Percentiles rank a stretch among this genome's conserved stretches.
phyloP scores from a whole-genome alignment of 768 basidiomycete genomes.

The Collybiopsis confluens region DNA sequence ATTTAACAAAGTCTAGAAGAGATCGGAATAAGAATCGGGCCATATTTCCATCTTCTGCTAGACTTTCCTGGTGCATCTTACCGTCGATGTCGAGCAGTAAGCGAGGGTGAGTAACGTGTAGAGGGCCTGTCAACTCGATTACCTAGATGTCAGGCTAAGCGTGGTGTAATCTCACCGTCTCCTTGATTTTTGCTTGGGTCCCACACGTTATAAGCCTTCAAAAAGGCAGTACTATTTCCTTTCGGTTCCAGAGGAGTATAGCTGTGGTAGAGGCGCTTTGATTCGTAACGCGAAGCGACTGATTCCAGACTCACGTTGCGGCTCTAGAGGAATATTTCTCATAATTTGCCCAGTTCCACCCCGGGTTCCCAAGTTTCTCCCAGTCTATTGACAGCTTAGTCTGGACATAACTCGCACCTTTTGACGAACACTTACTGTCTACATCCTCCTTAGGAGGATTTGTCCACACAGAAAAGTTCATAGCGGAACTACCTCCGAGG shows the following conservation, averaged over 20 bases:
- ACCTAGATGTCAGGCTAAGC: neutral
- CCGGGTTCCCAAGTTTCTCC: conserved; percentile 49
- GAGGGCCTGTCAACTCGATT: conserved; percentile 11
- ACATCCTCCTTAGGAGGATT: conserved; percentile 25
- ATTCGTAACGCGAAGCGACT: conserved; percentile 22
- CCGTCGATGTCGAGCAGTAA: conserved; percentile 7
- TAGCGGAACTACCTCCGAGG: conserved; percentile 37
- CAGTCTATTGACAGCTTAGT: conserved; percentile 24
- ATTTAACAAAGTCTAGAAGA: conserved; percentile 9
- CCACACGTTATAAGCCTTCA: neutral
- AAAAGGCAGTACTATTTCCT: neutral
- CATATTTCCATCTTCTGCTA: neutral
- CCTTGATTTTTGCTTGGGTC: neutral
- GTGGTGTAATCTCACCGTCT: neutral
- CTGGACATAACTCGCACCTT: neutral
- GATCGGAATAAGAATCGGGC: neutral
- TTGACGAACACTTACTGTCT: conserved; percentile 18
- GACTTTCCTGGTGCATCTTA: conserved; percentile 7
- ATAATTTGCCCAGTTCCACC: conserved; percentile 50
- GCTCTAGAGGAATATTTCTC: conserved; percentile 31
- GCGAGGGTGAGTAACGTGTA: conserved; percentile 11
- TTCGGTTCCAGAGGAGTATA: neutral
- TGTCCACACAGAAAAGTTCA: conserved; percentile 36
- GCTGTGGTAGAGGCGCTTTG: conserved; percentile 20
- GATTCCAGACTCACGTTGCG: conserved; percentile 27